Conservation (phyloP, 148 eudicot species). For the Camellia granthamiana region DNA sequence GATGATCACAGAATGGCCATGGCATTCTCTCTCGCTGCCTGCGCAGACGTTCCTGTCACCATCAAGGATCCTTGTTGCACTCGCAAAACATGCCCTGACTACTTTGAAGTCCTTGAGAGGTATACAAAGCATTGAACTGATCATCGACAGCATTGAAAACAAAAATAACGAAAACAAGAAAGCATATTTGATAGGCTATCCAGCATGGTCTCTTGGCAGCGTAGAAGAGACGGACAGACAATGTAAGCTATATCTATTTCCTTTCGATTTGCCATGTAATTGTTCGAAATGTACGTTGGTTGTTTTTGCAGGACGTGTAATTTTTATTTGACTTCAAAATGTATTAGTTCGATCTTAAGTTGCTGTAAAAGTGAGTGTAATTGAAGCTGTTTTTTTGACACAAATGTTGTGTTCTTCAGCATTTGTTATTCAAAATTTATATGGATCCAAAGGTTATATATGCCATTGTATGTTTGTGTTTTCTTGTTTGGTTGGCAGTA, state of each 20-base stretch:
- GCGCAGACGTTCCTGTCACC: conserved; percentile 92
- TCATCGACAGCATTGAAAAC: background rate
- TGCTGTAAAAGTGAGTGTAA: background rate
- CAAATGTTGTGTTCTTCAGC: background rate
- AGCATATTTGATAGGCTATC: background rate
- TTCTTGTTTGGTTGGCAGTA: no score
- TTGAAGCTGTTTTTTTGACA: background rate
- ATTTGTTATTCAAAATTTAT: background rate
- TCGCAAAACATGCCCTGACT: conserved; percentile 92
- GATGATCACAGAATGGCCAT: conserved; percentile 99
- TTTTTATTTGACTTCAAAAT: background rate
- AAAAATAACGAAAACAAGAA: conserved; percentile 13
- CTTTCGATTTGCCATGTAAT: background rate
- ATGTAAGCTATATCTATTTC: background rate
- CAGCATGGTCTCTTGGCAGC: background rate
- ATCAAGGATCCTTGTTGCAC: conserved; percentile 93
- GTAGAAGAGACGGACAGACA: background rate
- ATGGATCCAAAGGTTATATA: background rate
- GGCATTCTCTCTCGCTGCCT: conserved; percentile 97
- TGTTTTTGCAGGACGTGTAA: background rate
- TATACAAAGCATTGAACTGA: conserved; percentile 55
- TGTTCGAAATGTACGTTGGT: background rate
- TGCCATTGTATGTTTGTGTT: background rate
- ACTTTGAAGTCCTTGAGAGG: conserved; percentile 81
- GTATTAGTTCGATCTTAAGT: background rate